These are phyloP conservation scores for Saccharata proteae DNA, from an alignment of 2,329 filamentous ascomycete species.

Conservation along the genomic window DNA sequence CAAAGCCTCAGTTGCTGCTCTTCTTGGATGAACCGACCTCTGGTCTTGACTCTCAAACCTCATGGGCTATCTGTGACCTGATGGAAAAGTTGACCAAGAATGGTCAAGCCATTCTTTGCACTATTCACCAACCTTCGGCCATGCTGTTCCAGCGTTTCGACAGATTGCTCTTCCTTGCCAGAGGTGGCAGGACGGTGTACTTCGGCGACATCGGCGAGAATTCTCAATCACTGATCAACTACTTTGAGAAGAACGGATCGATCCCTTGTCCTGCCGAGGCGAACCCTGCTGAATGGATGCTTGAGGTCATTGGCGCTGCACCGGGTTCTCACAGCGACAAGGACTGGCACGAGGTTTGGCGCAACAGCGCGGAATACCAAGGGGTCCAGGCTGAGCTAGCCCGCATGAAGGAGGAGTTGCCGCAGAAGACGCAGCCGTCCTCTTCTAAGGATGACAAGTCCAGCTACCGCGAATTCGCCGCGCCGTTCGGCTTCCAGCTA, in stretches of 20 bases:
- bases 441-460: slow-evolving; percentile 33
- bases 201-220: slow-evolving; percentile 63
- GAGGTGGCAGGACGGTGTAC: slow-evolving; percentile 63
- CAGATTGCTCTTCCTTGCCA: slow-evolving; percentile 59
- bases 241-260: slow-evolving; percentile 65
- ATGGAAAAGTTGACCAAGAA: slow-evolving; percentile 32
- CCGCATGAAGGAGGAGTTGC: slow-evolving; percentile 30
- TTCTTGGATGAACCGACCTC: slow-evolving; percentile 67
- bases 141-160: slow-evolving; percentile 83
- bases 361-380: slow-evolving; percentile 33
- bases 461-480: slow-evolving; percentile 66
- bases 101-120: slow-evolving; percentile 48
- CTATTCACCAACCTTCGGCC: slow-evolving; percentile 73
- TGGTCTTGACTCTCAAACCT: slow-evolving; percentile 44
- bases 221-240: slow-evolving; percentile 49
- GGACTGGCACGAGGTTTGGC: slow-evolving; percentile 40
- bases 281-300: slow-evolving; percentile 78
- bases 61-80: slow-evolving; percentile 10
- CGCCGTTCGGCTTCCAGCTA: slow-evolving; percentile 58
- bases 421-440: slow-evolving; percentile 23
- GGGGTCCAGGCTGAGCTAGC: slow-evolving; percentile 34
- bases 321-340: slow-evolving; percentile 37
- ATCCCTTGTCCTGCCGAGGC: slow-evolving; percentile 51
- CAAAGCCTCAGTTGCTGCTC: slow-evolving; percentile 52
- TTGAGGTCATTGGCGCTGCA: slow-evolving; percentile 43